Evolutionary conservation across 805 yeast species (phyloP).

Genomic region (Yarrowia osloensis): DNA sequence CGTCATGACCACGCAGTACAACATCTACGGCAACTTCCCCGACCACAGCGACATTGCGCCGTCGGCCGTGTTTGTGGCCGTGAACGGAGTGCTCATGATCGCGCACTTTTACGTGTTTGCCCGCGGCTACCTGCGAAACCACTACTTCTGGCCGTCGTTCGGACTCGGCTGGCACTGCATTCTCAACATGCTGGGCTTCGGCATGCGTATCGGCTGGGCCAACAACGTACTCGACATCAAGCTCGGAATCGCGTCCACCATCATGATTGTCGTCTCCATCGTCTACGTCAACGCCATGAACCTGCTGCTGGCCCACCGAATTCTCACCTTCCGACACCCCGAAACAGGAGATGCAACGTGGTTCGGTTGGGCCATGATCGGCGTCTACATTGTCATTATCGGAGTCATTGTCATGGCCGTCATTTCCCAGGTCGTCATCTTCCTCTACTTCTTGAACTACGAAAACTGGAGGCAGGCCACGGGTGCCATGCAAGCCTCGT

Average conservation of each 20-base stretch:
- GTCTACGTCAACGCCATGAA: slow-evolving; percentile 61
- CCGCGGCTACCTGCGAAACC: slow-evolving; percentile 39
- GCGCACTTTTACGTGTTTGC: slow-evolving; percentile 52
- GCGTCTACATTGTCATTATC: slow-evolving; percentile 55
- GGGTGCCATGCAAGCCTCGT: slow-evolving; percentile 55
- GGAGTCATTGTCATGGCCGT: slow-evolving; percentile 67
- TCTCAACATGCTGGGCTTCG: slow-evolving; percentile 60
- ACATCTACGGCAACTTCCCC: slow-evolving; percentile 65
- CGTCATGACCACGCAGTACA: slow-evolving; percentile 39
- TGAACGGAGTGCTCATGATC: slow-evolving; percentile 51
- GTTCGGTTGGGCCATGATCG: slow-evolving; percentile 51
- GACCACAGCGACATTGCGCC: slow-evolving; percentile 58
- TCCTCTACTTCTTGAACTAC: slow-evolving; percentile 55
- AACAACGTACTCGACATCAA: slow-evolving; percentile 50
- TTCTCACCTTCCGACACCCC: slow-evolving; percentile 78
- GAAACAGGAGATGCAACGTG: slow-evolving; percentile 56
- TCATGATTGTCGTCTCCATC: slow-evolving; percentile 58
- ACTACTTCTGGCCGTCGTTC: slow-evolving; percentile 57
- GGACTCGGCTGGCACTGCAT: slow-evolving; percentile 57
- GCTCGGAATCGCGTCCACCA: slow-evolving; percentile 58
- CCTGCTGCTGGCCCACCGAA: slow-evolving; percentile 67
- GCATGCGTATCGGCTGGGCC: slow-evolving; percentile 61
- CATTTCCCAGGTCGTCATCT: slow-evolving; percentile 64
- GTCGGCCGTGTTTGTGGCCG: slow-evolving; percentile 55
- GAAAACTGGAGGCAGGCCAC: slow-evolving; percentile 52